Conservation (phyloP, 768 basidiomycete species). For the Steccherinum ochraceum region DNA sequence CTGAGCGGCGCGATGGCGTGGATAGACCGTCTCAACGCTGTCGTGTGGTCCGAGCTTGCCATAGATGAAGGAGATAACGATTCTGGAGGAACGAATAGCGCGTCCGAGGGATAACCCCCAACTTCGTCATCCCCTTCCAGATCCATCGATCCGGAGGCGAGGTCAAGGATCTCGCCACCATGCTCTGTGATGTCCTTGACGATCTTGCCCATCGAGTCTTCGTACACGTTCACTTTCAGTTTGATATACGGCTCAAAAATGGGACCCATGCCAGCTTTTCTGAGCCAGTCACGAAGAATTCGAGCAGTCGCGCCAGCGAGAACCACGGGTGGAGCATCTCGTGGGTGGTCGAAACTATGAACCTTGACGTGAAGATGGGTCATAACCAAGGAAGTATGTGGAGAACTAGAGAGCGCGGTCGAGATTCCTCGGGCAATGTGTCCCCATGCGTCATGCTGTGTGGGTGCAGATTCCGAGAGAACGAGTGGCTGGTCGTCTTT, state of each 20-base stretch:
- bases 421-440: conserved; percentile 64
- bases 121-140: conserved; percentile 31
- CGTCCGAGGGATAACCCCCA: conserved; percentile 48
- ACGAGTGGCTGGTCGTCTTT: conserved; percentile 43
- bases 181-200: conserved; percentile 83
- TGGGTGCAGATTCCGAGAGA: conserved; percentile 41
- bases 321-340: conserved; percentile 14
- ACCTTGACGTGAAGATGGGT: conserved; percentile 59
- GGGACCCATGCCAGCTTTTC: conserved; percentile 59
- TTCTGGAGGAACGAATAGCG: conserved; percentile 68
- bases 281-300: conserved; percentile 56
- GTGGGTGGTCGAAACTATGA: conserved; percentile 34
- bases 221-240: conserved; percentile 61
- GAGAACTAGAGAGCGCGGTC: conserved; percentile 70
- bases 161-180: conserved; percentile 71
- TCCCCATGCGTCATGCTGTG: conserved; percentile 36
- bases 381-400: conserved; percentile 67
- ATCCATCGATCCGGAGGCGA: conserved; percentile 43
- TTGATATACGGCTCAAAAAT: conserved; percentile 75
- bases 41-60: conserved; percentile 22
- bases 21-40: conserved; percentile 53
- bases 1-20: conserved; percentile 73
- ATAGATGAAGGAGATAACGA: conserved; percentile 66
- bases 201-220: conserved; percentile 66
- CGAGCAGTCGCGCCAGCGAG: conserved; percentile 45